Base-by-base conservation (phyloP, 2,329 filamentous ascomycete species). In the Coniochaeta sp. region DNA sequence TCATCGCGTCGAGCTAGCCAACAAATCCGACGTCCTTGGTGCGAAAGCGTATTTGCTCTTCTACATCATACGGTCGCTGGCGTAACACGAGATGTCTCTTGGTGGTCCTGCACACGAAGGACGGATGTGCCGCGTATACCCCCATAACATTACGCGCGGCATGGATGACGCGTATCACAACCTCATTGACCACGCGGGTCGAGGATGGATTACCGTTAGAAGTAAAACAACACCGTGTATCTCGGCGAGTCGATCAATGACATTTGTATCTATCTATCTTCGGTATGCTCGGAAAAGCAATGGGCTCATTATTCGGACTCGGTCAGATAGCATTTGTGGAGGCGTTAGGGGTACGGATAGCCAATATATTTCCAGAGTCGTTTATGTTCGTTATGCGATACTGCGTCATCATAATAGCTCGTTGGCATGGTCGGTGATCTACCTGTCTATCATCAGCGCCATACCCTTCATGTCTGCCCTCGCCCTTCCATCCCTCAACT, bases 21-120 rank as follows among this genome's bases (percentile, higher is more conserved):
- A 85, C 55, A 89, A 95, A 70, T 89, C 89, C 6, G 91, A 97
- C 62, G 93, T 98, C 3, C 80, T 98, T 47, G 84, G 83, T 33
- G 90, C 91, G 16, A 88, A 96, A 72, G 92, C 93, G 0, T 98
- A 97, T 73, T 79, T 98, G 61, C 78, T 98, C 59, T 96, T 97
- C 72, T 98, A 98, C 67, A 87, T 89, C 59, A 85, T 89, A 62
- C 79, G 86, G 63, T 86, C 84, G 24, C 69, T 87, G 19, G 77
- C 81, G 54, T 84, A 69, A 72, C 43, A 5, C 38, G 38, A 38
- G 6, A 50, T 50, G 44, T 16, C 16, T 38, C 12, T 14, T 38
- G 12, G 36, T 8, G 36, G 36, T n/a, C n/a, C n/a, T n/a, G 36
- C 16, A 16, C 11, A 14, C 36, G 16, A 38, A 44, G 40, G n/a